Evolutionary conservation across 208 protist species (phyloP), one percentile per base, ranked within the genome.

Genomic region (Crithidia expoeki): DNA sequence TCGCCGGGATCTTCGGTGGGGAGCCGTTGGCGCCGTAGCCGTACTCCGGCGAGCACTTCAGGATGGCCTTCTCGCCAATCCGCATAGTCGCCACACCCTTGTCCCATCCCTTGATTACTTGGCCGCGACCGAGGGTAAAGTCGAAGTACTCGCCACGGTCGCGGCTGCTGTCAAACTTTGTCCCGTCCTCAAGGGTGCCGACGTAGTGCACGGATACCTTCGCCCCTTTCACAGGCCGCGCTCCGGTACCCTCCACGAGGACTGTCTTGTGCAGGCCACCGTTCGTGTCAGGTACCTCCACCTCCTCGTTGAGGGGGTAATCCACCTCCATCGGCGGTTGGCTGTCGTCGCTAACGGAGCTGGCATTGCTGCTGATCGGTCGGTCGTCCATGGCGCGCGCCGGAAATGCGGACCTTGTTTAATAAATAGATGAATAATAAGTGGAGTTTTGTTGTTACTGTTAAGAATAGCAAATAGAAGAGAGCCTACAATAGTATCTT

Each of bases 31-130:
- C 88, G 4, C 94, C 94, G 73, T 97, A 97, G 42, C 77, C 93
- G 79, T 95, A 96, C 28, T 92, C 88, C 0, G 91, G 73, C 5
- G 74, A 76, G 71, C 86, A 92, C 51, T 70, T 76, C 50, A 97
- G 72, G 21, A 90, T 65, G 17, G 89, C 79, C 71, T 88, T 94
- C 80, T 98, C 94, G 21, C 94, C 94, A 16, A 90, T 68, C 14
- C 80, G 80, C 94, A 98, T 98, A 5, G 94, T 95, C 12, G 85
- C 83, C 44, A 98, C 89, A 47, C 94, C 91, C 47, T 87, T 80
- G 59, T 98, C 94, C 94, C 93, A 97, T 28, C 92, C 93, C 65
- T 94, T 93, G 68, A 98, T 98, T 10, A 97, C 94, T 76, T 97
- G 81, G 11, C 92, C 92, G 17, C 86, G 78, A 49, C 92, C 93